phyloP scores from a whole-genome alignment of 108 stramenopile genomes.

The Cyclotella atomus region DNA sequence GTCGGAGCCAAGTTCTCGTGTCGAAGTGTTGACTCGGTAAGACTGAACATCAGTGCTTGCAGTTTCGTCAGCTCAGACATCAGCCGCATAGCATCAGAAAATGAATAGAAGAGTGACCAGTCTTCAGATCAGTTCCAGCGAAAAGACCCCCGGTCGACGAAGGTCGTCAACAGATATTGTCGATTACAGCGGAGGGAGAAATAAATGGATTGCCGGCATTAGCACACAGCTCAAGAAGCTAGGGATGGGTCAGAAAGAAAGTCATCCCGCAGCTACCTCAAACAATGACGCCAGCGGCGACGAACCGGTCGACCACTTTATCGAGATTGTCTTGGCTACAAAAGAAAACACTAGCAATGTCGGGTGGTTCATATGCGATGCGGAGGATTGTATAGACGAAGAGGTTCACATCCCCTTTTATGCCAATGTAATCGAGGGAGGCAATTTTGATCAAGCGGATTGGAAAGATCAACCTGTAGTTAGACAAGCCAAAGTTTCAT shows the following conservation, averaged over 20 bases:
- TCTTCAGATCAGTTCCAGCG: neutral
- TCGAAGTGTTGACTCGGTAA: no score
- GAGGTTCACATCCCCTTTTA: constrained; percentile 27
- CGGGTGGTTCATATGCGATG: constrained; percentile 28
- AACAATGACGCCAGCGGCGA: neutral
- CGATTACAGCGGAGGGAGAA: constrained; percentile 2
- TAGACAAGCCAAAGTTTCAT: constrained; percentile 20
- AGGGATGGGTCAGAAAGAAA: neutral
- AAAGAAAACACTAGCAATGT: constrained; percentile 31
- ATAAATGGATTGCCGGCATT: neutral
- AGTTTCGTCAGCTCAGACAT: no score
- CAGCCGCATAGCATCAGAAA: no score
- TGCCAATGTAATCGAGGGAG: constrained; percentile 12
- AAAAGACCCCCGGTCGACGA: neutral
- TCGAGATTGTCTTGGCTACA: constrained; percentile 33
- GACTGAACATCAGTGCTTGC: no score
- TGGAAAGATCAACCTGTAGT: constrained; percentile 31
- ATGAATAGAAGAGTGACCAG: neutral
- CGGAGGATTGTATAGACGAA: constrained; percentile 4
- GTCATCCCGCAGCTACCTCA: neutral
- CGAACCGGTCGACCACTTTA: constrained; percentile 1
- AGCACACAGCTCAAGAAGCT: neutral
- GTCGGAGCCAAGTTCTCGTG: no score
- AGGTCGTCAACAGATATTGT: constrained; percentile 1
- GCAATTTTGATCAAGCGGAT: constrained; percentile 28